These are phyloP conservation scores for Austroboletus niveus DNA, from an alignment of 1,284 basidiomycete species.

Conservation along the genomic window DNA sequence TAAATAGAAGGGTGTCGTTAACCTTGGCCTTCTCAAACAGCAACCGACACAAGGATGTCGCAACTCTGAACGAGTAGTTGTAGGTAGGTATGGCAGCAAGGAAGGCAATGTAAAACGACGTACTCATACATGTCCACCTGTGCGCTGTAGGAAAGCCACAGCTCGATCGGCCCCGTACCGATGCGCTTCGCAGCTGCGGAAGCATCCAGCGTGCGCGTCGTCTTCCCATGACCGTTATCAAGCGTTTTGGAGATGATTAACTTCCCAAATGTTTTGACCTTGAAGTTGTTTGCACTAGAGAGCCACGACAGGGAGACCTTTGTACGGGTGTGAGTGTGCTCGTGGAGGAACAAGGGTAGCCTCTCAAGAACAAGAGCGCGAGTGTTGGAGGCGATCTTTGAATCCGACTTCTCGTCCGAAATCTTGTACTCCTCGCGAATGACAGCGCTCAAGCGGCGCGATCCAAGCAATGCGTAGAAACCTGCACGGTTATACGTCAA, in stretches of 20 bases:
- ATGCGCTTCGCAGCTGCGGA: constrained; percentile 71
- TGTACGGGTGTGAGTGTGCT: constrained; percentile 74
- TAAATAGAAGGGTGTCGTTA: constrained; percentile 85
- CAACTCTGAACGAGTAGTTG: constrained; percentile 50
- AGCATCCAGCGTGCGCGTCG: constrained; percentile 59
- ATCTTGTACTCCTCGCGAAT: constrained; percentile 77
- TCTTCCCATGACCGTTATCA: constrained; percentile 46
- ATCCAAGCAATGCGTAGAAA: constrained; percentile 68
- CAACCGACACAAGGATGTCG: constrained; percentile 74
- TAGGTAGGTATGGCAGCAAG: neutral
- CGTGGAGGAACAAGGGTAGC: constrained; percentile 89
- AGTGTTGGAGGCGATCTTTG: constrained; percentile 49
- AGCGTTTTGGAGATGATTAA: constrained; percentile 62
- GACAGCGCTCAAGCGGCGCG: constrained; percentile 66
- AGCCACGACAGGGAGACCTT: constrained; percentile 76
- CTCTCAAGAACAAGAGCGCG: constrained; percentile 79
- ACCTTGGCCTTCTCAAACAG: constrained; percentile 74
- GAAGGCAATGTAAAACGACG: constrained; percentile 33
- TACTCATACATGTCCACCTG: constrained; percentile 93
- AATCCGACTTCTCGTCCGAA: constrained; percentile 49
- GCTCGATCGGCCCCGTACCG: constrained; percentile 61
- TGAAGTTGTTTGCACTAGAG: constrained; percentile 66
- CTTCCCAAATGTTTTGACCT: constrained; percentile 66
- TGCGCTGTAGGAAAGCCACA: constrained; percentile 75
- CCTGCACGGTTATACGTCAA: constrained; percentile 34